Conservation (phyloP, 2,329 filamentous ascomycete species). For the Diplodia seriata region DNA sequence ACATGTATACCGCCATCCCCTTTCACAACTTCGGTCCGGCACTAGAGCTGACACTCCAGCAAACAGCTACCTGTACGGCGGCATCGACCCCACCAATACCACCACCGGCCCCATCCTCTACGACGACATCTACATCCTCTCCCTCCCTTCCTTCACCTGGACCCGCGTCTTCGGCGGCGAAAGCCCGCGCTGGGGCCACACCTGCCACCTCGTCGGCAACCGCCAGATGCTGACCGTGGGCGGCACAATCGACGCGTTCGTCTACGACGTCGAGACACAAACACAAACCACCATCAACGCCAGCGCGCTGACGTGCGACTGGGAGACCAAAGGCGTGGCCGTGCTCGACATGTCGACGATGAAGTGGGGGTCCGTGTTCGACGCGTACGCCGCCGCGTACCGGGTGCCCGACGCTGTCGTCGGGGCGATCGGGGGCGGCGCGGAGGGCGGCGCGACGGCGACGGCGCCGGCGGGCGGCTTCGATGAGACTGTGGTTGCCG, state of each 20-base stretch:
- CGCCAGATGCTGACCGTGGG: constrained; percentile 54
- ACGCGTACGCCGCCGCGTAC: background rate
- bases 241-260: constrained; percentile 37
- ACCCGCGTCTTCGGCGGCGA: constrained; percentile 47
- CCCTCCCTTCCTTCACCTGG: constrained; percentile 57
- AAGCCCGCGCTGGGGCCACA: constrained; percentile 50
- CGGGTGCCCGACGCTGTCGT: background rate
- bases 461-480: constrained; percentile 21
- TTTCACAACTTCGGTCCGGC: too few relatives aligned
- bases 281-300: constrained; percentile 2
- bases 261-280: constrained; percentile 24
- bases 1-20: constrained; percentile 50
- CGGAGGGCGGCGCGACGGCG: constrained; percentile 17
- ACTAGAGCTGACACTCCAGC: too few relatives aligned
- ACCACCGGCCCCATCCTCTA: constrained; percentile 37
- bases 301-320: constrained; percentile 33
- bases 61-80: constrained; percentile 54
- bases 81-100: constrained; percentile 47
- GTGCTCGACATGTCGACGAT: constrained; percentile 35
- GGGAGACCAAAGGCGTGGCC: constrained; percentile 35
- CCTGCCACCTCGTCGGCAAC: constrained; percentile 50
- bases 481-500: background rate
- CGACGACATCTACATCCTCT: constrained; percentile 57
- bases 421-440: constrained; percentile 9
- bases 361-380: constrained; percentile 34